Evolutionary conservation across 345 rosid genomes (phyloP).

Genomic region (Iberis pinnata): DNA sequence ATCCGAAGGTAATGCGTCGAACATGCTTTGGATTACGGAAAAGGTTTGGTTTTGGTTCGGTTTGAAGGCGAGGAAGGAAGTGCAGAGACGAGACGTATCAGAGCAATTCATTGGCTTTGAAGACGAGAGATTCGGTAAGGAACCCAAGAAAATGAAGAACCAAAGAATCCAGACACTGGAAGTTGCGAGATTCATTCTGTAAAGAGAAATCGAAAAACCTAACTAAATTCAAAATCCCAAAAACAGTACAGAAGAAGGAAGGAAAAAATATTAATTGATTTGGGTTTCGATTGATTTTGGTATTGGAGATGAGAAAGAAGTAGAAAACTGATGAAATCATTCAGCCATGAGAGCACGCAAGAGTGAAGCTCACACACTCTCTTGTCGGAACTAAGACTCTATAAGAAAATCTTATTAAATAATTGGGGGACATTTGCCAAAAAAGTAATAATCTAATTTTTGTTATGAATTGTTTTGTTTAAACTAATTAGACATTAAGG

Average conservation of each 20-base stretch:
- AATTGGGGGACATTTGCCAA: too few relatives aligned
- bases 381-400: slow-evolving; percentile 30
- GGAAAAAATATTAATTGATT: background rate
- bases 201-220: slow-evolving; percentile 12
- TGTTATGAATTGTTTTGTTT: too few relatives aligned
- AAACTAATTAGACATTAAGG: background rate
- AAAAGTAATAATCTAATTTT: background rate
- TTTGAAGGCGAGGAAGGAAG: slow-evolving; percentile 79
- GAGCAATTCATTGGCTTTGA: slow-evolving; percentile 69
- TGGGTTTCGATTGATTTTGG: slow-evolving; percentile 16
- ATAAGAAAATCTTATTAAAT: slow-evolving; percentile 3
- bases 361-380: slow-evolving; percentile 35
- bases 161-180: slow-evolving; percentile 21
- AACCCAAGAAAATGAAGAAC: slow-evolving; percentile 19
- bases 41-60: slow-evolving; percentile 54
- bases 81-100: slow-evolving; percentile 71
- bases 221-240: too few relatives aligned
- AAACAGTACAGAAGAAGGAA: background rate
- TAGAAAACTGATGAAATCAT: slow-evolving; percentile 12
- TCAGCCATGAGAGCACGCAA: slow-evolving; percentile 22
- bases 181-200: slow-evolving; percentile 33
- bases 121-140: slow-evolving; percentile 28
- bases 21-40: slow-evolving; percentile 78
- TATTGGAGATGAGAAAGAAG: slow-evolving; percentile 17
- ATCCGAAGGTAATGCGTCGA: slow-evolving; percentile 62